Conservation (phyloP, 176 grass and related monocot species). For the Ensete ventricosum region DNA sequence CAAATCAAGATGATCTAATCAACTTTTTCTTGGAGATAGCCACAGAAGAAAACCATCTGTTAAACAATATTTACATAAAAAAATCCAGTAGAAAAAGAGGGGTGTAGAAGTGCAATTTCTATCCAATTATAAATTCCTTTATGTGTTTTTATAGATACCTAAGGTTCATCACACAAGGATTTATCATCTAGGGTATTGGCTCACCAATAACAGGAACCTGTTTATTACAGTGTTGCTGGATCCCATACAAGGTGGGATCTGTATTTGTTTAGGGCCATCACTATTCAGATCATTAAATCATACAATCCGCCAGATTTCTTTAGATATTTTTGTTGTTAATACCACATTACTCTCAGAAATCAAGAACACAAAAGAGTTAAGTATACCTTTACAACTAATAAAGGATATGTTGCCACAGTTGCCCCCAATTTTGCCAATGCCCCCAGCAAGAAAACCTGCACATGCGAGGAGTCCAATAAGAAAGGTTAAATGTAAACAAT, state of each 20-base stretch:
- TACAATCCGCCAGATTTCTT: not conserved
- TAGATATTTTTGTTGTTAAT: no score
- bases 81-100: not conserved
- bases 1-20: not conserved
- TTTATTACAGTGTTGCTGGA: not conserved
- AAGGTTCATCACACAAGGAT: not conserved
- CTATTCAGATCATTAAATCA: not conserved
- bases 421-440: conserved; percentile 93
- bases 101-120: not conserved
- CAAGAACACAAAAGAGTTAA: conserved; percentile 2
- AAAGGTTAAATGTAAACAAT: not conserved
- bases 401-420: conserved; percentile 75
- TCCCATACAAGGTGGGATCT: not conserved
- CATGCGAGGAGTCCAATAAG: not conserved
- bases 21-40: not conserved
- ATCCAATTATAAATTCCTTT: not conserved
- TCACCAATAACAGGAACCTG: not conserved
- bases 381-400: conserved; percentile 91
- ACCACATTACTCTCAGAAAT: not conserved
- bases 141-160: not conserved
- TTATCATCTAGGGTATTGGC: not conserved
- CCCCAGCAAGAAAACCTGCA: conserved; percentile 85
- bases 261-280: not conserved
- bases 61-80: not conserved
- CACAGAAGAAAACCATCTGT: not conserved